Evolutionary conservation across 1,284 basidiomycete species (phyloP), one percentile per base, ranked within the genome.

Genomic region (Laetiporus sulphureus): DNA sequence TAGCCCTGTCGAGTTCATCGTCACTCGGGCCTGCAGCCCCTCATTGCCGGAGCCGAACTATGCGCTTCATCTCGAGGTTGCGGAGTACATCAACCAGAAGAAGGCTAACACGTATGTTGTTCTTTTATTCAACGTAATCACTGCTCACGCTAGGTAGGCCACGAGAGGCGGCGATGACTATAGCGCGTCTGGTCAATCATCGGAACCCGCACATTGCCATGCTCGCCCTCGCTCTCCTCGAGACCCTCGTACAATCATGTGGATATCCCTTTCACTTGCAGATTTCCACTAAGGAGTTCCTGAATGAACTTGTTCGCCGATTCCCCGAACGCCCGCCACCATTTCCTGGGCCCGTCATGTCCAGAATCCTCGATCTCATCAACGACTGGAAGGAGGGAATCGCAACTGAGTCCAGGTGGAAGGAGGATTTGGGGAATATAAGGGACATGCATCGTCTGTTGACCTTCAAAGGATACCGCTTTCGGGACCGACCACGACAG

Each of bases 261-360:
- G 95, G 95, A 55, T 99, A 99, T 65, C 83, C 94, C 0, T 87
- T 99, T 47, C 95, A 99, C 59, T 83, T 99, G 19, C 95, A 99
- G 64, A 89, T 99, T 54, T 77, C 89, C n/a, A 99, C 96, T 19
- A 99, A 99, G 61, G 96, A 98, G 61, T 99, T 99, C 59, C 73
- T 99, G 16, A 99, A 99, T 65, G 95, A 98, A 64, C 86, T 99
- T 57, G 96, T 99, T 20, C 83, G 94, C 34, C 79, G 95, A 46
- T 99, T 99, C 63, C 96, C 96, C 7, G 96, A 99, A 65, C 80
- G 95, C 32, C 95, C 95, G 3, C 95, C 96, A 1, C 87, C 91
- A 7, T 94, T 96, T 60, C 91, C 91, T 0, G 90, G 91, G 5
- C 85, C 92, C 12, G 88, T 96, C 50, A 98, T 98, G 93, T 81